Evolutionary conservation across 352 stramenopile species (phyloP), one percentile per base, ranked within the genome.

Genomic region (Phytophthora brassicae): DNA sequence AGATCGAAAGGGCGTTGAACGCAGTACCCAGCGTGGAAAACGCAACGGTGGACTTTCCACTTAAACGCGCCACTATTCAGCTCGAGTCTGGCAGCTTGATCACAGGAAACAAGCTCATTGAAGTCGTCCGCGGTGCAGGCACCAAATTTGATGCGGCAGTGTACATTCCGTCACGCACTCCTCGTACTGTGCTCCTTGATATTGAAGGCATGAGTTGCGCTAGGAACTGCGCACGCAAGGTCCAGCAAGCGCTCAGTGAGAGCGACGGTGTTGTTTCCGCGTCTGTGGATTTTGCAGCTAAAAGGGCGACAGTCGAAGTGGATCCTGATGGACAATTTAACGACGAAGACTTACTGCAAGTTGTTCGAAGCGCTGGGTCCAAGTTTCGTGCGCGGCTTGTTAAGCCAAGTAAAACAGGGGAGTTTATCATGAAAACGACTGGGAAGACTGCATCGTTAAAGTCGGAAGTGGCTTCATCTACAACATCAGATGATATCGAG

Each of bases 141-240:
- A 23, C 74, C 4, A 94, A 89, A 54, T 94, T 93, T 62, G 68
- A 81, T 58, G 86, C 84, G n/a, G 65, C 68, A 12, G 70, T 88
- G 19, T 73, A 77, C 39, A 23, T 76, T 39, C 57, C 61, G 22
- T 66, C 69, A 8, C 24, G 60, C 13, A 58, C 11, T 28, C 69
- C 77, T 0, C 77, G 75, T 24, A 84, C 61, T 9, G 73, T 90
- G 7, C 22, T 72, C 13, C 64, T 92, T 3, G 67, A 82, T 35
- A 72, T 92, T 44, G 67, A 79, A 12, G 83, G 83, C 12, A 90
- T 92, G 81, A 89, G 69, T 33, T 88, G 77, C 46, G 72, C 72
- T 4, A 86, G 78, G 48, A 85, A 84, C 38, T 89, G 86, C 35
- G 82, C 83, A 14, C 68, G 77, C 6, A 96, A 93, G 53, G 67